Percentiles rank a stretch among this genome's conserved stretches.
phyloP scores from a whole-genome alignment of 768 basidiomycete species.

The Lepiota venenata region DNA sequence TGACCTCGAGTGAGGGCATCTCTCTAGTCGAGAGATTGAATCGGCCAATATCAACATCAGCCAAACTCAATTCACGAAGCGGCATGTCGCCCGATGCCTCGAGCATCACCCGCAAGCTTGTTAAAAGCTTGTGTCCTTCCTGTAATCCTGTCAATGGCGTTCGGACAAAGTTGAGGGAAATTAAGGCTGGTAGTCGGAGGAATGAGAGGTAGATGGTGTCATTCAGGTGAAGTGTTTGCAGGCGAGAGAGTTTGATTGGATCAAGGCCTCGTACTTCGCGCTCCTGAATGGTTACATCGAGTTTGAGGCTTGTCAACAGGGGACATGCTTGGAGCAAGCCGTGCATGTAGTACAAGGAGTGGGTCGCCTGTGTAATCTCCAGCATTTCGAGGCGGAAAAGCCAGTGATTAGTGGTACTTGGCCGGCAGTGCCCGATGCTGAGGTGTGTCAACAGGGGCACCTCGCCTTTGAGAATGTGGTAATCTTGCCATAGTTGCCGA shows the following conservation, averaged over 20 bases:
- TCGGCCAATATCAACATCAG: constrained; percentile 7
- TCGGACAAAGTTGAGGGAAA: constrained; percentile 3
- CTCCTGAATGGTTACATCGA: constrained; percentile 8
- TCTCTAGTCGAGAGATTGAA: background rate
- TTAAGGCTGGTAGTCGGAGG: constrained; percentile 8
- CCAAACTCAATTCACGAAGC: constrained; percentile 2
- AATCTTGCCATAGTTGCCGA: constrained; percentile 10
- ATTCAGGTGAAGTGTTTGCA: constrained; percentile 1
- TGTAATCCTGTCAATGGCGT: background rate
- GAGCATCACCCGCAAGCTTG: constrained; percentile 6
- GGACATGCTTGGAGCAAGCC: constrained; percentile 7
- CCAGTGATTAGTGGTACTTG: constrained; percentile 10
- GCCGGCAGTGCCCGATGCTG: constrained; percentile 10
- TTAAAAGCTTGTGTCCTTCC: constrained; percentile 6
- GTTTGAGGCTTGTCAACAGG: constrained; percentile 3
- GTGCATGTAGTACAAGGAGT: constrained; percentile 10
- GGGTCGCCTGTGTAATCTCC: constrained; percentile 5
- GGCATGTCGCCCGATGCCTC: background rate
- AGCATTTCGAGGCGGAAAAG: constrained; percentile 7
- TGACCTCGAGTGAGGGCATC: constrained; percentile 2
- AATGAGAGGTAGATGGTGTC: constrained; percentile 11
- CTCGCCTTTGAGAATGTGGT: constrained; percentile 1
- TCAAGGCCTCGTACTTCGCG: constrained; percentile 4
- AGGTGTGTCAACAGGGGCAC: constrained; percentile 3
- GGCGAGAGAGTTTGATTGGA: background rate